Base-by-base conservation (phyloP, 208 protist species). In the Acanthamoeba culbertsoni region DNA sequence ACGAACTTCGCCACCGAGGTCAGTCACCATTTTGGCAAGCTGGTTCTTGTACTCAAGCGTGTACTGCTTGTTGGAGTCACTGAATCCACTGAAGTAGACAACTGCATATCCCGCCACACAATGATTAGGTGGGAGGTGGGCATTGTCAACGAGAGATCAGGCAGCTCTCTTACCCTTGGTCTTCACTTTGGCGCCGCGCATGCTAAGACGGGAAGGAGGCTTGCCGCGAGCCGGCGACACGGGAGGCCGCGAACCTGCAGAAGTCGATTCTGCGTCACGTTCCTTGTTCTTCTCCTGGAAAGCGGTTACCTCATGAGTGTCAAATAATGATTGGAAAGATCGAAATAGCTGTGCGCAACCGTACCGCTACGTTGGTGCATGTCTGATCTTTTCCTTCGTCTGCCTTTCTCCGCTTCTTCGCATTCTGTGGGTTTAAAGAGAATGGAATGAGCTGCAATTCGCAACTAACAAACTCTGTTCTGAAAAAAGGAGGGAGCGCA, bases 71-170 rank as follows among this genome's bases (percentile, higher is more conserved):
- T 53, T 62, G 45, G 28, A 7, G 31, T 55, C 48, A 31, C 51
- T 88, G 77, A 88, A 88, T 1, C 77, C 77, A 31, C 48, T 63
- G 77, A 88, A 88, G 77, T 88, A 88, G 16, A 88, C n/a, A 18
- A 88, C 77, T 62, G 28, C n/a, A n/a, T n/a, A n/a, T n/a, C n/a
- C n/a, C n/a, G n/a, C n/a, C n/a, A n/a, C n/a, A n/a, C n/a, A n/a
- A n/a, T n/a, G n/a, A n/a, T n/a, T n/a, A n/a, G n/a, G n/a, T 18
- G 48, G 12, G 48, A 55, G 18, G 12, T 8, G 48, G 48, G 48
- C 8, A 55, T 55, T 55, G 48, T 8, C 48, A 55, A 55, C 12
- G 48, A 55, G 48, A 63, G 55, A 68, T 23, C n/a, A 35, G 59
- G n/a, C n/a, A n/a, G n/a, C n/a, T n/a, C n/a, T 48, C 37, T 10